Evolutionary conservation across 2,329 filamentous ascomycete species (phyloP).

Genomic region (Ophiostoma piceae): DNA sequence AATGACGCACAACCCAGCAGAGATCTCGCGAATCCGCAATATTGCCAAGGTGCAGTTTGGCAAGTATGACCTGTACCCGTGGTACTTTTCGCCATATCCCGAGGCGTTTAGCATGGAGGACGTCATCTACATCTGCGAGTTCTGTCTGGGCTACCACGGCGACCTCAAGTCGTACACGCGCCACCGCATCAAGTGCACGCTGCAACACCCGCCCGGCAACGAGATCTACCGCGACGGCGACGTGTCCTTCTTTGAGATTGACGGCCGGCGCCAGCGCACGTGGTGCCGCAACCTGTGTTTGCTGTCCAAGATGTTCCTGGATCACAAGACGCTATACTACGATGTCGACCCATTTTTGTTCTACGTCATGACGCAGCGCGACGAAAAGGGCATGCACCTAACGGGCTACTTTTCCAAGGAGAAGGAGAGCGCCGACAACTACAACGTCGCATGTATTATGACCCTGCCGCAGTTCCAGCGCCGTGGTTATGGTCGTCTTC

Average conservation of each 20-base stretch:
- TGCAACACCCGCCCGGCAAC: constrained; percentile 91
- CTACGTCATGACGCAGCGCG: constrained; percentile 91
- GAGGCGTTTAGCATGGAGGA: constrained; percentile 83
- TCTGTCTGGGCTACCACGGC: constrained; percentile 88
- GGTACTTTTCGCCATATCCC: constrained; percentile 98
- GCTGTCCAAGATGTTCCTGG: constrained; percentile 91
- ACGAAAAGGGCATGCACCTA: constrained; percentile 85
- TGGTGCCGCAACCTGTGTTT: constrained; percentile 97
- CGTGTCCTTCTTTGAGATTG: constrained; percentile 95
- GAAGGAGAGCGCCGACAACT: constrained; percentile 92
- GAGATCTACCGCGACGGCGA: constrained; percentile 96
- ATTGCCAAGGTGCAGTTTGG: constrained; percentile 93
- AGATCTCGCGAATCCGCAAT: constrained; percentile 93
- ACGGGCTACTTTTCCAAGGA: constrained; percentile 99
- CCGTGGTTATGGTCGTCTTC: constrained; percentile 83
- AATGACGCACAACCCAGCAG: constrained; percentile 98
- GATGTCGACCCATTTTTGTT: constrained; percentile 99
- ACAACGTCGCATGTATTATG: constrained; percentile 97
- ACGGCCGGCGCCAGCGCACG: constrained; percentile 85
- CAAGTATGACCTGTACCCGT: constrained; percentile 83
- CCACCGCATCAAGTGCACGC: constrained; percentile 82
- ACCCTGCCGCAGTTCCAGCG: constrained; percentile 95
- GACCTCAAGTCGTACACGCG: constrained; percentile 75
- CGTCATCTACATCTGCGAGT: constrained; percentile 93
- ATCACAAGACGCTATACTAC: constrained; percentile 98